Evolutionary conservation across 495 filamentous ascomycete species (phyloP).

Genomic region (Hypoxylon perforatum): DNA sequence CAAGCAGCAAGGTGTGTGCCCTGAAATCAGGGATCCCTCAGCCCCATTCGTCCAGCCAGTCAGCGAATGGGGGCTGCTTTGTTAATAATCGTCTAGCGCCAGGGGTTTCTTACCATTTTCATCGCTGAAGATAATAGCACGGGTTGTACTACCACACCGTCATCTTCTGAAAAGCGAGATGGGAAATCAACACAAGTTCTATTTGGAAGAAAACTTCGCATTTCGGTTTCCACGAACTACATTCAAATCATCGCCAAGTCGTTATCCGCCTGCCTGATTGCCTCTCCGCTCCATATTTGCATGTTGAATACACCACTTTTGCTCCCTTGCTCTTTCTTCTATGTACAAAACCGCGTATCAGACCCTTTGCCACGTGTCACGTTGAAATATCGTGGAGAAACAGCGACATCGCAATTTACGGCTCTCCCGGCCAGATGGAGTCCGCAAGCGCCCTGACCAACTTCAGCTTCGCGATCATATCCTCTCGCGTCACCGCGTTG

Average conservation of each 20-base stretch:
- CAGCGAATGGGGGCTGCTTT: slow-evolving; percentile 21
- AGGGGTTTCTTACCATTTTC: not conserved
- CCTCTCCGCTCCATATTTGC: slow-evolving; percentile 24
- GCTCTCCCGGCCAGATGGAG: slow-evolving; percentile 71
- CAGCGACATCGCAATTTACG: slow-evolving; percentile 35
- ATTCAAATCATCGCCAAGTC: slow-evolving; percentile 12
- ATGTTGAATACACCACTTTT: slow-evolving; percentile 42
- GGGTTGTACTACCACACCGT: not conserved
- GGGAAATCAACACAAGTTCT: too few species aligned
- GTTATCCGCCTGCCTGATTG: not conserved
- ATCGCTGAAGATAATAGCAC: not conserved
- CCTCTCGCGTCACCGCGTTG: slow-evolving; percentile 66
- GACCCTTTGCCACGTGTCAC: not conserved
- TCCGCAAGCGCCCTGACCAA: slow-evolving; percentile 71
- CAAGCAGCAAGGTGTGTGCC: slow-evolving; percentile 19
- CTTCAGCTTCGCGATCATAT: slow-evolving; percentile 73
- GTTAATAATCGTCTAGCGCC: slow-evolving; percentile 19
- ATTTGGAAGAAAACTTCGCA: not conserved
- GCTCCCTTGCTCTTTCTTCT: not conserved
- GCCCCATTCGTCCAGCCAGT: slow-evolving; percentile 29
- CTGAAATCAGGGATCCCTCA: slow-evolving; percentile 14
- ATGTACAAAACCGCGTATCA: not conserved
- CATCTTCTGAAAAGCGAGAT: not conserved
- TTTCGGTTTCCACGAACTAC: slow-evolving; percentile 5
- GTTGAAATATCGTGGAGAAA: not conserved